Percentiles rank a stretch among this genome's conserved stretches.
phyloP scores from a whole-genome alignment of 1,284 basidiomycete genomes.

The Tylopilus sp. region DNA sequence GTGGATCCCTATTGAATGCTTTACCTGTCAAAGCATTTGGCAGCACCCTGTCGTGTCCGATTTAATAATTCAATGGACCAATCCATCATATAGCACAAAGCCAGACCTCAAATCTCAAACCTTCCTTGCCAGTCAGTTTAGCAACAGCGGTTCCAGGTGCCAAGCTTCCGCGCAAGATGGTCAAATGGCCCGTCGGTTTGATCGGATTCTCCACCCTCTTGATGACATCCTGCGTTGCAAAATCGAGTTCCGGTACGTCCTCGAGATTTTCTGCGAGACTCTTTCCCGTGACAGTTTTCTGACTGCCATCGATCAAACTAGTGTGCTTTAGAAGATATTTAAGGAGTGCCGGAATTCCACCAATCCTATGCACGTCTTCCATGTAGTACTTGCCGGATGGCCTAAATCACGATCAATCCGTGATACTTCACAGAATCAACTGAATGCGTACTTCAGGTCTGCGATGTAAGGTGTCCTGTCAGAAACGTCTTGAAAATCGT shows the following conservation, averaged over 20 bases:
- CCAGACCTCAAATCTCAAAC: constrained; percentile 75
- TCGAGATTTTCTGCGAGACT: constrained; percentile 90
- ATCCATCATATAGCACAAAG: background rate
- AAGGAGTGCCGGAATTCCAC: constrained; percentile 79
- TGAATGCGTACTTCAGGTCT: constrained; percentile 69
- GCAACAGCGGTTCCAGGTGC: constrained; percentile 91
- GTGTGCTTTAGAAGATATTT: constrained; percentile 88
- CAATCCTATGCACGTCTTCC: constrained; percentile 93
- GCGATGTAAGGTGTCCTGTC: constrained; percentile 92
- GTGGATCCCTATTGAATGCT: background rate
- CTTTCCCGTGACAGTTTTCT: constrained; percentile 92
- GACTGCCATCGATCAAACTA: constrained; percentile 84
- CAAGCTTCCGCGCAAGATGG: constrained; percentile 87
- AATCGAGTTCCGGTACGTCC: constrained; percentile 72
- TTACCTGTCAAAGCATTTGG: constrained; percentile 75
- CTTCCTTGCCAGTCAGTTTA: constrained; percentile 97
- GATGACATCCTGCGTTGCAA: constrained; percentile 83
- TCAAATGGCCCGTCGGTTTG: constrained; percentile 89
- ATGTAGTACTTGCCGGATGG: constrained; percentile 95
- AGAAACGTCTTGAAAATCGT: constrained; percentile 89
- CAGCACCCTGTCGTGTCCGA: constrained; percentile 48
- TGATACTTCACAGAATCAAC: background rate
- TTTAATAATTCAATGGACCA: constrained; percentile 9
- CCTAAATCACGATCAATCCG: constrained; percentile 35
- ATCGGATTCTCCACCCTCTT: constrained; percentile 79